Percentiles rank a stretch among this genome's conserved stretches.
These are phyloP conservation scores for Vitis labrusca DNA, from an alignment of 164 flowering plant genomes.

Conservation along the genomic window DNA sequence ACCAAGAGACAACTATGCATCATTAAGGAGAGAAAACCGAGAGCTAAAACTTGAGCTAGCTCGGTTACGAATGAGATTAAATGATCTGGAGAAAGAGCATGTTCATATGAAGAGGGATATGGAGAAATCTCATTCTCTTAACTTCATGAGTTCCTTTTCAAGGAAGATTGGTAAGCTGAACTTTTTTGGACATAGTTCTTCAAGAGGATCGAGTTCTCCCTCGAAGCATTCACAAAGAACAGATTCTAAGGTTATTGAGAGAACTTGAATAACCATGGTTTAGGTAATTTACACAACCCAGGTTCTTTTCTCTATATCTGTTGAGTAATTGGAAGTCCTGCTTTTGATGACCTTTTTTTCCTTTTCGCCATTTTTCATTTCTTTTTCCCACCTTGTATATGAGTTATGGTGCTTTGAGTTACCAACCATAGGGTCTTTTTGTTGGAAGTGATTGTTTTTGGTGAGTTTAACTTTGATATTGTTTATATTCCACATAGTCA, in stretches of 20 bases:
- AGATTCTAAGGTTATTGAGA: slow-evolving; percentile 63
- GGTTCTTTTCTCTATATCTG: slow-evolving; percentile 1
- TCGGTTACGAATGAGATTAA: slow-evolving; percentile 82
- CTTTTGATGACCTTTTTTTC: slow-evolving; percentile 1
- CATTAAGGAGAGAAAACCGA: slow-evolving; percentile 84
- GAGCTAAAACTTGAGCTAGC: slow-evolving; percentile 93
- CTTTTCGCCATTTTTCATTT: neutral
- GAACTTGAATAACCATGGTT: slow-evolving; percentile 37
- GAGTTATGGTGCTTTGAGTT: slow-evolving; percentile 21
- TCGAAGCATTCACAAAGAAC: slow-evolving; percentile 69
- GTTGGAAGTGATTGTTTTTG: slow-evolving; percentile 16
- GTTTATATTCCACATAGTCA: neutral
- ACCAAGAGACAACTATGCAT: slow-evolving; percentile 94
- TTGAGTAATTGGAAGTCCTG: slow-evolving; percentile 7
- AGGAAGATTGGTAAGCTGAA: slow-evolving; percentile 68
- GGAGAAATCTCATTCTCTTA: slow-evolving; percentile 70
- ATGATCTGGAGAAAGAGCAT: slow-evolving; percentile 91
- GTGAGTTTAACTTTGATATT: slow-evolving; percentile 10
- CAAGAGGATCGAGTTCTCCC: slow-evolving; percentile 82
- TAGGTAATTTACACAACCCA: slow-evolving; percentile 14
- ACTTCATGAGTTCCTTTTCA: slow-evolving; percentile 72
- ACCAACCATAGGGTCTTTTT: slow-evolving; percentile 8
- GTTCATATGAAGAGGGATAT: slow-evolving; percentile 85
- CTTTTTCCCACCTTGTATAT: slow-evolving; percentile 25
- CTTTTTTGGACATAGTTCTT: slow-evolving; percentile 65